Evolutionary conservation across 441 rosid genomes (phyloP).

Genomic region (Croton laevigatus): DNA sequence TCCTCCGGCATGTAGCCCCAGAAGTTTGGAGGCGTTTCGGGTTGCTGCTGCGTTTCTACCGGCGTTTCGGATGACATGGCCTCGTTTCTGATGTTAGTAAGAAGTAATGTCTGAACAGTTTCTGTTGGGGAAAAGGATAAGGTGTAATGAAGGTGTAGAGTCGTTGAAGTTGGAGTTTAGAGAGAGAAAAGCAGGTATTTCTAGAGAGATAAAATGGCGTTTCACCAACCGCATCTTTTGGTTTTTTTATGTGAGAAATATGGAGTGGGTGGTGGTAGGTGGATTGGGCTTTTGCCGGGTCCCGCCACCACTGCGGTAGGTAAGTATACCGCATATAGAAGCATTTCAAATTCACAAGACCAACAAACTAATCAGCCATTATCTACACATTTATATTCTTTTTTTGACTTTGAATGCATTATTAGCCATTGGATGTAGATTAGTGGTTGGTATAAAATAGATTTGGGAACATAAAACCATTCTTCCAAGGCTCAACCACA

Average conservation of each 20-base stretch:
- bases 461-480: too few relatives aligned
- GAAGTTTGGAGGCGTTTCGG: constrained; percentile 50
- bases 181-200: background rate
- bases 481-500: too few relatives aligned
- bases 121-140: background rate
- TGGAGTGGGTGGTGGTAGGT: constrained; percentile 21
- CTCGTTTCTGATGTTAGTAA: constrained; percentile 19
- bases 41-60: constrained; percentile 23
- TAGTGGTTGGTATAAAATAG: too few relatives aligned
- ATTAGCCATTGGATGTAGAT: too few relatives aligned
- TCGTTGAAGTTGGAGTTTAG: background rate
- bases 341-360: too few relatives aligned
- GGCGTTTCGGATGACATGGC: constrained; percentile 40
- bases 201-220: background rate
- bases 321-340: background rate
- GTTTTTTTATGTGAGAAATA: background rate
- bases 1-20: constrained; percentile 88
- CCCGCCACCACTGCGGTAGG: constrained; percentile 6
- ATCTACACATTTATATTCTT: too few relatives aligned
- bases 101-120: background rate
- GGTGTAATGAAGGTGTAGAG: background rate
- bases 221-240: constrained; percentile 8
- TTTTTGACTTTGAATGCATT: too few relatives aligned
- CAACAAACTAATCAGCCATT: too few relatives aligned
- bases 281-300: constrained; percentile 3